These are phyloP conservation scores for Chlamydomonas schloesseri DNA, from an alignment of 139 green algal species.

Conservation along the genomic window DNA sequence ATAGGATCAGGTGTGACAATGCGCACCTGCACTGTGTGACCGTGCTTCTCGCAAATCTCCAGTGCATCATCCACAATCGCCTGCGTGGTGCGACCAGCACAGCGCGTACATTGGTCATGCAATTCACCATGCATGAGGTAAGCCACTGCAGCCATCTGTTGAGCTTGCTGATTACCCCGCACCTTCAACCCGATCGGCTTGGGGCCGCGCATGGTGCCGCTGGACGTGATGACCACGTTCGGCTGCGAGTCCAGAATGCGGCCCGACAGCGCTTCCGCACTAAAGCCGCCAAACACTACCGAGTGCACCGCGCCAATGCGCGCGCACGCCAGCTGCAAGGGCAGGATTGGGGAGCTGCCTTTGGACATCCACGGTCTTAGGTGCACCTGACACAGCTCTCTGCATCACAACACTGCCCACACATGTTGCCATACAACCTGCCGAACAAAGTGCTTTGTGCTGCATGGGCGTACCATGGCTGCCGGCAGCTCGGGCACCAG, in stretches of 20 bases:
- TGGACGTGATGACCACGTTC: slow-evolving; percentile 10
- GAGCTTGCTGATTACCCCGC: too few species aligned
- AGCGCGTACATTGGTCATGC: too few species aligned
- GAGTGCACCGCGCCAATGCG: slow-evolving; percentile 95
- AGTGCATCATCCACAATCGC: slow-evolving; percentile 15
- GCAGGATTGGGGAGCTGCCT: too few species aligned
- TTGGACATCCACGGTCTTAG: too few species aligned
- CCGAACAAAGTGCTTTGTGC: not conserved
- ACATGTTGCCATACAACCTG: too few species aligned
- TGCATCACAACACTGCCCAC: too few species aligned
- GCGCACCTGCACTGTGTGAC: slow-evolving; percentile 27
- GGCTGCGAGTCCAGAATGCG: slow-evolving; percentile 60
- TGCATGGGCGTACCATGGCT: slow-evolving; percentile 40
- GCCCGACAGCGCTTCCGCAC: slow-evolving; percentile 82
- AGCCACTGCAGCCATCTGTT: too few species aligned
- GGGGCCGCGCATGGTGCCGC: slow-evolving; percentile 22
- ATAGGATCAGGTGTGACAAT: too few species aligned
- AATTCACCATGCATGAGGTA: too few species aligned
- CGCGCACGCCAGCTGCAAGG: slow-evolving; percentile 90
- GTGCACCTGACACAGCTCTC: too few species aligned
- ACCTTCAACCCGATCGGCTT: slow-evolving; percentile 26
- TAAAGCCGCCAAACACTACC: slow-evolving; percentile 97
- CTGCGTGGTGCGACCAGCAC: not conserved
- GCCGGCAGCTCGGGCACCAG: slow-evolving; percentile 84
- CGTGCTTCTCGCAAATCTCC: slow-evolving; percentile 1